These are phyloP conservation scores for Turnera subulata DNA, from an alignment of 345 rosid species.

Conservation along the genomic window DNA sequence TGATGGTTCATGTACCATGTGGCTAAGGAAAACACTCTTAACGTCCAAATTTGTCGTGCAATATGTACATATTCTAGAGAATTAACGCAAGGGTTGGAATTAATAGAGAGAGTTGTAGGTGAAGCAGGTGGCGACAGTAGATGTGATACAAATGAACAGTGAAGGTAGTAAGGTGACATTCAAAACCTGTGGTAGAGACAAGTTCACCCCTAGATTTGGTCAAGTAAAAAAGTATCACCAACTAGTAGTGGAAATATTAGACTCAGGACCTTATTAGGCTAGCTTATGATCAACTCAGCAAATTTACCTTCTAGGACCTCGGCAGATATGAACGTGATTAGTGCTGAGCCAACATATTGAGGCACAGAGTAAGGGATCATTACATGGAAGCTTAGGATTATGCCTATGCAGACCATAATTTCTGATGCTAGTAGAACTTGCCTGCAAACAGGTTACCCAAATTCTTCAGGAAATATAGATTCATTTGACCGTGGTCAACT, in stretches of 20 bases:
- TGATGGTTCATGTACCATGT: no score
- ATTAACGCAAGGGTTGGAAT: no score
- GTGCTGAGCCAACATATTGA: conserved; percentile 48
- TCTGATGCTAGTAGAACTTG: conserved; percentile 91
- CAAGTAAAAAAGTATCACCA: background rate
- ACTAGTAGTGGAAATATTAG: background rate
- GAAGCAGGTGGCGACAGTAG: conserved; percentile 47
- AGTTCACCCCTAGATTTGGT: conserved; percentile 44
- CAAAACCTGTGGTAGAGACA: conserved; percentile 46
- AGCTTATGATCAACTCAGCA: no score
- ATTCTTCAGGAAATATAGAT: no score
- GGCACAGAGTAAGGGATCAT: conserved; percentile 41
- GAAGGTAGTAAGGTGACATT: conserved; percentile 50
- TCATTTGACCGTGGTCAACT: no score
- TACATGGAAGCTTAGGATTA: conserved; percentile 46
- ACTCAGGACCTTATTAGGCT: no score
- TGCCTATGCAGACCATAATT: conserved; percentile 47
- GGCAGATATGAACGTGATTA: conserved; percentile 48
- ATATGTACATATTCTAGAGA: no score
- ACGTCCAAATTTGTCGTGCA: no score
- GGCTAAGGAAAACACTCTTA: no score
- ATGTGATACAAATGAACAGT: conserved; percentile 40
- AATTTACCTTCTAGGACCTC: conserved; percentile 61
- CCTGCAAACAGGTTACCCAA: conserved; percentile 53
- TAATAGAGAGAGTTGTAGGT: conserved; percentile 51